phyloP scores from a whole-genome alignment of 1,139 yeast genomes.

The Geotrichum bryndzae region DNA sequence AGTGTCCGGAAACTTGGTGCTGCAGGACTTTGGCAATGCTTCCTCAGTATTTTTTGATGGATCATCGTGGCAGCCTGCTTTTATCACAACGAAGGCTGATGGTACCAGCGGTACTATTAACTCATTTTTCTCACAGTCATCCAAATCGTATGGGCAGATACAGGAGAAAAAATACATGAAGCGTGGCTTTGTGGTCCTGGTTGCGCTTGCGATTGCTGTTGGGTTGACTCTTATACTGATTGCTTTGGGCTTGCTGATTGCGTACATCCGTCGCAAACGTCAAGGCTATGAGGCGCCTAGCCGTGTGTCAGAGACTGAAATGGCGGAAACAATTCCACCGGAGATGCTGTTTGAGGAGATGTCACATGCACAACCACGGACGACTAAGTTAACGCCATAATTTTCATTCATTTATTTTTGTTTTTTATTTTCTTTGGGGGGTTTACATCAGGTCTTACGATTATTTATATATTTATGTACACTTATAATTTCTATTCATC shows the following conservation, averaged over 20 bases:
- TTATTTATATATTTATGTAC: background rate
- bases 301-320: constrained; percentile 60
- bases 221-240: constrained; percentile 72
- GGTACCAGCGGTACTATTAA: constrained; percentile 24
- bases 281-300: constrained; percentile 41
- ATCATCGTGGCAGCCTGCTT: constrained; percentile 63
- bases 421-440: background rate
- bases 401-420: background rate
- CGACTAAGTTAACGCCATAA: background rate
- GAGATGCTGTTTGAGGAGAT: constrained; percentile 56
- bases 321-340: constrained; percentile 64
- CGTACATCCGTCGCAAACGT: constrained; percentile 42
- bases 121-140: constrained; percentile 25
- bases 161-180: constrained; percentile 28
- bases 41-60: constrained; percentile 72
- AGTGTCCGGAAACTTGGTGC: constrained; percentile 55
- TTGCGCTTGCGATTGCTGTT: constrained; percentile 80
- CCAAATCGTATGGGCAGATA: constrained; percentile 22
- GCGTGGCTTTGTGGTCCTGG: constrained; percentile 80
- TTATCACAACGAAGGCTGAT: constrained; percentile 36
- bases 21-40: constrained; percentile 51
- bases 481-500: background rate
- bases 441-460: background rate
- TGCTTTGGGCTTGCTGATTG: constrained; percentile 52
- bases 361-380: constrained; percentile 15